Conservation (phyloP, 345 rosid species). For the Garcia nutans region DNA sequence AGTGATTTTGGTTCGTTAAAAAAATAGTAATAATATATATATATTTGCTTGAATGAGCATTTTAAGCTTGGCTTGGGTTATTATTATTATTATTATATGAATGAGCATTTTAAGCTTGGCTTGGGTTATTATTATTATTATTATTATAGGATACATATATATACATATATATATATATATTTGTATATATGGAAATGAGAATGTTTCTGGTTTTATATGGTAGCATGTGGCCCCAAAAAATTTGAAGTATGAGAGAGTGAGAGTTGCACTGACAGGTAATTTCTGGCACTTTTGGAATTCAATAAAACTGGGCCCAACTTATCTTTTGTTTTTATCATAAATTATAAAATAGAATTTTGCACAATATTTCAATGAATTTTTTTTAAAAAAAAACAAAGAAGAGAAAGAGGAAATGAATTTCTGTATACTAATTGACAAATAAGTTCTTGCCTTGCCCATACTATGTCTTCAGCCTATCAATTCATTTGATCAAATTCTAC, state of each 20-base stretch:
- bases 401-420: neutral
- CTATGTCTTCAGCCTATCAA: too few relatives aligned
- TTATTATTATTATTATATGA: too few relatives aligned
- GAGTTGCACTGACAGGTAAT: neutral
- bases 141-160: too few relatives aligned
- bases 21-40: neutral
- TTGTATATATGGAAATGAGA: neutral
- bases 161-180: too few relatives aligned
- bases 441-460: neutral
- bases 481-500: too few relatives aligned
- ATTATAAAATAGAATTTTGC: neutral
- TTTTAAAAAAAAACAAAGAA: too few relatives aligned
- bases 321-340: neutral
- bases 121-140: too few relatives aligned
- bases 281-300: slow-evolving; percentile 10
- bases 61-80: neutral
- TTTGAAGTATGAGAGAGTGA: neutral
- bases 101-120: too few relatives aligned
- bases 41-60: too few relatives aligned
- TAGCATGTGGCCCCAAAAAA: neutral
- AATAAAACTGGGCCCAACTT: slow-evolving; percentile 1
- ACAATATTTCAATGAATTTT: too few relatives aligned
- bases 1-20: neutral
- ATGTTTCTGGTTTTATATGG: neutral
- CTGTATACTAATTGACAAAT: neutral